Base-by-base conservation (phyloP, 2,329 filamentous ascomycete genomes). In the Ophiostoma fasciatum region DNA sequence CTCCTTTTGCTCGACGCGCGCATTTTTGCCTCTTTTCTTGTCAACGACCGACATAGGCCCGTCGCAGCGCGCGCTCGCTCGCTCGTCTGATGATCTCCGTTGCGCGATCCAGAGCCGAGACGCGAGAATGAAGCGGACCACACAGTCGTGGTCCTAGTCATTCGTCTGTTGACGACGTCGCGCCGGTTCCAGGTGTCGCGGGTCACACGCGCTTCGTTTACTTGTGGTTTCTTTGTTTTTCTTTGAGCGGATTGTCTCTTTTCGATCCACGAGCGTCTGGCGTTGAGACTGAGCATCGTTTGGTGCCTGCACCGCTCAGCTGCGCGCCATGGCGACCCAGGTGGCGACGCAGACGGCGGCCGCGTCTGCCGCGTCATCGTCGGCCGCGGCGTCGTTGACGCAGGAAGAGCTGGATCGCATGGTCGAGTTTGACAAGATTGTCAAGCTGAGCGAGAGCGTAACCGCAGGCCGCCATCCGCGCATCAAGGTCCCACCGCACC, bases 401-500 rank as follows among this genome's bases (percentile, higher is more conserved):
- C 53, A 64, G 42, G 62, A 66, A 42, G 66, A 72, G 46, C 53
- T 64, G 40, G 61, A 67, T 49, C 72, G 78, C 51, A 58, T 78
- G 33, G 57, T 64, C 49, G 74, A 87, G 58, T 90, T 84, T 62
- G 71, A 79, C 52, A 83, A 78, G 60, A 81, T 96, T 50, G 56
- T 93, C 51, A 72, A 67, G 47, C 76, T 96, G 57, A 78, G 77
- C 57, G 81, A 94, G 62, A 68, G 76, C 47, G 71, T 96, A 48
- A 65, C 90, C 52, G 73, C 82, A 55, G 85, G 87, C 51, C 74
- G 68, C 48, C 79, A 87, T 51, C 67, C 72, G 33, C 66, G 61
- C 48, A 67, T 78, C 57, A 76, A 73, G 52, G 53, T 66, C 23
- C 64, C 67, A 40, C 48, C 58, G 38, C 59, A 62, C 51, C 47